These are phyloP conservation scores for Aureobasidium sp. DNA, from an alignment of 2,329 filamentous ascomycete species.

Conservation along the genomic window DNA sequence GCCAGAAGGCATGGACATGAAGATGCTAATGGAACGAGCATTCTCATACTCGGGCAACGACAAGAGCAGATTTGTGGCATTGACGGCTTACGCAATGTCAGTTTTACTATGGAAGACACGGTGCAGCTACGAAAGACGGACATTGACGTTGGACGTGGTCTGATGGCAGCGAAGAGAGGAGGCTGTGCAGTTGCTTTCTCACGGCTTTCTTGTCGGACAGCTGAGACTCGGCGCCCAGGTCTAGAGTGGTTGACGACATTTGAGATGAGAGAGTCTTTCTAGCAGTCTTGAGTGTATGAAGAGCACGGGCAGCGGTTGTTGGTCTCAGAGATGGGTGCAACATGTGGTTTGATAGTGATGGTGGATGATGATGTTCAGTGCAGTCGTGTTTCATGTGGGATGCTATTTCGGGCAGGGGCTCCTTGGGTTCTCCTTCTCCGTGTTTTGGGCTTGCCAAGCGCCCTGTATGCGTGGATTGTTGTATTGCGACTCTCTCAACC, in stretches of 20 bases:
- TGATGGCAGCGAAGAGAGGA: constrained; percentile 52
- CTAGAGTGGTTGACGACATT: background rate
- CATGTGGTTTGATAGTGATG: background rate
- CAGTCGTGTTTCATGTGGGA: background rate
- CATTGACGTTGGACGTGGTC: constrained; percentile 61
- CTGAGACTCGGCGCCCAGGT: constrained; percentile 14
- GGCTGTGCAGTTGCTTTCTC: constrained; percentile 58
- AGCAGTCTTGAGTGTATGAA: background rate
- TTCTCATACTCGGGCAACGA: constrained; percentile 64
- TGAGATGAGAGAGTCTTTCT: background rate
- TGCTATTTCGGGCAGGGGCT: constrained; percentile 5
- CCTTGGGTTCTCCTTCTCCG: background rate
- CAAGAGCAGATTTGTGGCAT: constrained; percentile 56
- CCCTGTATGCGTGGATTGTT: background rate
- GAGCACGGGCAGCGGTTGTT: background rate
- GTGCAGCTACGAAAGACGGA: constrained; percentile 34
- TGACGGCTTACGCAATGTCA: constrained; percentile 44
- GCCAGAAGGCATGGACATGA: constrained; percentile 81
- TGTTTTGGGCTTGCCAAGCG: constrained; percentile 8
- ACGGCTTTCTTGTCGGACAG: constrained; percentile 58
- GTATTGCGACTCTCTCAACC: background rate
- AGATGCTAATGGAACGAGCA: constrained; percentile 71
- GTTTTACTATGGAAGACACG: background rate
- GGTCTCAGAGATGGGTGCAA: background rate
- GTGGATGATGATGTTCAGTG: background rate